These are phyloP conservation scores for Nakaseomyces sp. DNA, from an alignment of 1,139 yeast genomes.

Conservation along the genomic window DNA sequence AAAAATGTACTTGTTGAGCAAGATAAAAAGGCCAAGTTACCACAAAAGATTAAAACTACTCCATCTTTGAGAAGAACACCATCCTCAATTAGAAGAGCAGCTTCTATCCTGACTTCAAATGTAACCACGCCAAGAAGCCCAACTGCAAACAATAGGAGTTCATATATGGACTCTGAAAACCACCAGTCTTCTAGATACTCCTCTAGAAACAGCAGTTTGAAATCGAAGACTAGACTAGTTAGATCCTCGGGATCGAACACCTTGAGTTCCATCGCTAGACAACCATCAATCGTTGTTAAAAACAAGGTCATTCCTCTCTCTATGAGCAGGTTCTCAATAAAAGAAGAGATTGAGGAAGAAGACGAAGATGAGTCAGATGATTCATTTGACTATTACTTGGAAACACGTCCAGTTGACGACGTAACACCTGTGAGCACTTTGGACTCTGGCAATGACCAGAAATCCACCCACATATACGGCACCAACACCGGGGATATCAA, in stretches of 20 bases:
- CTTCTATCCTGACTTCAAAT: conserved; percentile 24
- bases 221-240: conserved; percentile 11
- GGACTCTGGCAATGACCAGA: neutral
- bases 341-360: conserved; percentile 24
- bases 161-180: neutral
- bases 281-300: conserved; percentile 31
- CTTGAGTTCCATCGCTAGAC: conserved; percentile 25
- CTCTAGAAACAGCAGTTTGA: neutral
- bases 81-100: conserved; percentile 32
- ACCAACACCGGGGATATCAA: conserved; percentile 1
- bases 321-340: conserved; percentile 22
- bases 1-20: neutral
- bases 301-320: conserved; percentile 30
- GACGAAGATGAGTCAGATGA: conserved; percentile 22
- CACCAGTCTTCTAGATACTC: conserved; percentile 3
- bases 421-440: conserved; percentile 1
- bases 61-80: conserved; percentile 29
- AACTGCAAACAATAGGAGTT: conserved; percentile 6
- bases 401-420: conserved; percentile 5
- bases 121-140: conserved; percentile 10
- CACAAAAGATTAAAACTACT: conserved; percentile 8
- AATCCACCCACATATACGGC: neutral
- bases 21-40: neutral
- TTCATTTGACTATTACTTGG: conserved; percentile 6
- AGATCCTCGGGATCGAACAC: conserved; percentile 25